These are phyloP conservation scores for Colletotrichum eleusines DNA, from an alignment of 2,329 filamentous ascomycete species.

Conservation along the genomic window DNA sequence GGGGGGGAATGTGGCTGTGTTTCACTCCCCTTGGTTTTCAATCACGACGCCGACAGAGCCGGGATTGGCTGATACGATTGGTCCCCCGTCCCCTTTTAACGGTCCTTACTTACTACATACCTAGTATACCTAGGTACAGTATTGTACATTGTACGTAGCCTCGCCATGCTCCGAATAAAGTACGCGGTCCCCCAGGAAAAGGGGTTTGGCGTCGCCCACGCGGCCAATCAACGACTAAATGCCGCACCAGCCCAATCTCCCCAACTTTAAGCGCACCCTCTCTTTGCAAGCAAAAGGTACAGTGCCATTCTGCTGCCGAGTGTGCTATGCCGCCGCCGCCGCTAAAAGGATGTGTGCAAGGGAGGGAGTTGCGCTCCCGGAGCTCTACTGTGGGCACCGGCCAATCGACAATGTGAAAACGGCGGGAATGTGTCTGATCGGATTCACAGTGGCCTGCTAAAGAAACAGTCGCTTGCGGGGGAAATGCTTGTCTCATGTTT, in stretches of 20 bases:
- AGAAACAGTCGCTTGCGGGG: slow-evolving; percentile 29
- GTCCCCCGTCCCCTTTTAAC: slow-evolving; percentile 1
- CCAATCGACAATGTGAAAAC: background rate
- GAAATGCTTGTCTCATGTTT: slow-evolving; percentile 41
- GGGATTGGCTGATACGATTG: slow-evolving; percentile 33
- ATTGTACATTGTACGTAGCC: too few relatives aligned
- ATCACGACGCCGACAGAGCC: slow-evolving; percentile 19
- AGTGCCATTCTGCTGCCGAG: too few relatives aligned
- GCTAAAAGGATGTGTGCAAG: too few relatives aligned
- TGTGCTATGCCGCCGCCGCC: too few relatives aligned
- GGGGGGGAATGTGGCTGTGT: slow-evolving; percentile 38
- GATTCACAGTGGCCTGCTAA: slow-evolving; percentile 23
- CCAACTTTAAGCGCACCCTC: background rate
- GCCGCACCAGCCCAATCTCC: background rate
- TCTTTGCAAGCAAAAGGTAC: too few relatives aligned
- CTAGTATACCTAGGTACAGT: too few relatives aligned
- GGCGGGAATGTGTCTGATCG: slow-evolving; percentile 2
- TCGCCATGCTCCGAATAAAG: too few relatives aligned
- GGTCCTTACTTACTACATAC: background rate
- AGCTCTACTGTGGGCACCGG: background rate
- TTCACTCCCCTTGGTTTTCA: slow-evolving; percentile 29
- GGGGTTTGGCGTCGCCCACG: slow-evolving; percentile 8
- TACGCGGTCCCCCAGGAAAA: background rate
- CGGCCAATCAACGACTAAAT: background rate
- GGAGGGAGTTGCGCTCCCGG: background rate